These are phyloP conservation scores for Huntiella savannae DNA, from an alignment of 2,329 filamentous ascomycete genomes.

Conservation along the genomic window DNA sequence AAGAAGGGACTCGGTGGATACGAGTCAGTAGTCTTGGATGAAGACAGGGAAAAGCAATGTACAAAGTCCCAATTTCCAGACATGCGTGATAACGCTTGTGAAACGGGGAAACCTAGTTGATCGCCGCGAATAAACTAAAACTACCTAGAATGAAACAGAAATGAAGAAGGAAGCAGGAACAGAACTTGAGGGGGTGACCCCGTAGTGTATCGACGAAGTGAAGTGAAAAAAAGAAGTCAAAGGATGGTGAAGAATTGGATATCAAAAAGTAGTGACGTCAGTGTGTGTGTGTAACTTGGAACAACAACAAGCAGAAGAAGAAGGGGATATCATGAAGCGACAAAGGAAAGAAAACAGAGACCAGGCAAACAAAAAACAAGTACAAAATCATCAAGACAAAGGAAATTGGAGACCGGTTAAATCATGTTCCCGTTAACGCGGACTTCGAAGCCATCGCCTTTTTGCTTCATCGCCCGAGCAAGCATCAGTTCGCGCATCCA, in stretches of 20 bases:
- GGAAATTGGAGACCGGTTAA: constrained; percentile 18
- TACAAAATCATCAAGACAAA: constrained; percentile 4
- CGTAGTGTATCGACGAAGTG: constrained; percentile 10
- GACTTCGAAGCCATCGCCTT: constrained; percentile 66
- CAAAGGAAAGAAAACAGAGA: background rate
- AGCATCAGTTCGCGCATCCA: constrained; percentile 95
- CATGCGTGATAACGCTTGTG: too few species aligned
- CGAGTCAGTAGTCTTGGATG: too few species aligned
- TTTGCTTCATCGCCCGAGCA: constrained; percentile 69
- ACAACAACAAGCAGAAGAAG: constrained; percentile 8
- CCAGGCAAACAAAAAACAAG: background rate
- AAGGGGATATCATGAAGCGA: constrained; percentile 1
- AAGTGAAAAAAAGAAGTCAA: constrained; percentile 4
- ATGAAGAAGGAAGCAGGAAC: constrained; percentile 4
- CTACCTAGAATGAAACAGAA: constrained; percentile 1
- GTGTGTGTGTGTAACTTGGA: background rate
- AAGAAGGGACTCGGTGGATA: too few species aligned
- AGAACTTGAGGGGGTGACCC: constrained; percentile 10
- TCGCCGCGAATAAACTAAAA: too few species aligned
- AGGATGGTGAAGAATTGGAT: constrained; percentile 7
- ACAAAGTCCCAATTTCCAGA: too few species aligned
- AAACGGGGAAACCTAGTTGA: too few species aligned
- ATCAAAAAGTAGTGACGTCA: background rate
- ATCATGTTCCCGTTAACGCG: constrained; percentile 67
- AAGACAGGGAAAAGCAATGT: too few species aligned